A percentile compares a stretch with the other conserved stretches of the same genome.
Conservation (phyloP, 345 rosid genomes). For the Populus davidiana region DNA sequence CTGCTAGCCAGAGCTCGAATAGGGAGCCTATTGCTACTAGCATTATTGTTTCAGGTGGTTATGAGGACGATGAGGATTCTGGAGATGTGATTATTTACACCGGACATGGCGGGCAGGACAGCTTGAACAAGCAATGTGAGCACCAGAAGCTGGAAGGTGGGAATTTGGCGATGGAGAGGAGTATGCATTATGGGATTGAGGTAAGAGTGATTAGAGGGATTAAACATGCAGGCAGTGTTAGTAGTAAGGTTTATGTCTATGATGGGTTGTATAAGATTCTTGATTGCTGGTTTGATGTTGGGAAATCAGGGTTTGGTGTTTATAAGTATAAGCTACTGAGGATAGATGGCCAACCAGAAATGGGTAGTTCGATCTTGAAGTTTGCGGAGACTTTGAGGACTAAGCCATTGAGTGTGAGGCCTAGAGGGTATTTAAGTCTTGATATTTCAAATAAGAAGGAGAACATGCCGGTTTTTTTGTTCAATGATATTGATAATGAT, state of each 20-base stretch:
- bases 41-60: conserved; percentile 83
- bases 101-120: conserved; percentile 91
- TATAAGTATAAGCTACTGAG: conserved; percentile 67
- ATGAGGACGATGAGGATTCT: conserved; percentile 75
- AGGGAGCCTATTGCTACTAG: conserved; percentile 88
- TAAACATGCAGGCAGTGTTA: conserved; percentile 49
- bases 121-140: conserved; percentile 51
- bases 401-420: conserved; percentile 58
- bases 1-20: conserved; percentile 60
- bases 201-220: conserved; percentile 81
- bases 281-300: conserved; percentile 88
- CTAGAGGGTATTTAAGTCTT: conserved; percentile 65
- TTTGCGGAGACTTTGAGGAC: conserved; percentile 57
- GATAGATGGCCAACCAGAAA: conserved; percentile 73
- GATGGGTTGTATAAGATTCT: conserved; percentile 80
- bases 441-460: conserved; percentile 69
- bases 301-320: conserved; percentile 90
- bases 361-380: conserved; percentile 74
- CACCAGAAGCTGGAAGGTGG: conserved; percentile 90
- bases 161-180: conserved; percentile 77
- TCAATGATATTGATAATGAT: conserved; percentile 71
- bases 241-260: conserved; percentile 67
- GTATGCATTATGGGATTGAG: conserved; percentile 70
- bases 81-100: conserved; percentile 71
- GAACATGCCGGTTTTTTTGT: conserved; percentile 59